Conservation (phyloP, 768 basidiomycete species). For the Hygrocybe coccinea region DNA sequence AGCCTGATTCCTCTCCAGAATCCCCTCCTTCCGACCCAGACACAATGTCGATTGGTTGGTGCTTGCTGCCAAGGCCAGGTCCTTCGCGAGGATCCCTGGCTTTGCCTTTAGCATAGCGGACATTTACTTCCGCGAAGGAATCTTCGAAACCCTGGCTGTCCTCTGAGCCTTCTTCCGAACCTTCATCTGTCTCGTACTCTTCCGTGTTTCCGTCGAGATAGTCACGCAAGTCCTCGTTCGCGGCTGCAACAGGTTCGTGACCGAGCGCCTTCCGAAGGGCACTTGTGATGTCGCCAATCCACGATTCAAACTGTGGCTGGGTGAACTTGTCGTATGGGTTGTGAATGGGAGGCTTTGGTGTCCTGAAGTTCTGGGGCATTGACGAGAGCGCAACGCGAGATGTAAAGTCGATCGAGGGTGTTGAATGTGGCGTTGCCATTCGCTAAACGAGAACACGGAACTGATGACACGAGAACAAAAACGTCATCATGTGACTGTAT, state of each 20-base stretch:
- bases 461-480: too few species aligned
- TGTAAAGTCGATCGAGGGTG: too few species aligned
- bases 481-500: too few species aligned
- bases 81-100: slow-evolving; percentile 59
- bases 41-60: slow-evolving; percentile 46
- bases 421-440: too few species aligned
- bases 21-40: slow-evolving; percentile 28
- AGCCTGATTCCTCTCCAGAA: not conserved
- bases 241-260: slow-evolving; percentile 33
- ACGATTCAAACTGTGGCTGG: slow-evolving; percentile 62
- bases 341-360: slow-evolving; percentile 46
- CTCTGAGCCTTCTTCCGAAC: slow-evolving; percentile 18
- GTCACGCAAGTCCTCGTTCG: not conserved
- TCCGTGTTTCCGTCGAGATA: slow-evolving; percentile 1
- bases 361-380: not conserved
- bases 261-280: slow-evolving; percentile 56
- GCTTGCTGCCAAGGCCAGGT: slow-evolving; percentile 37
- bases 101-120: slow-evolving; percentile 54
- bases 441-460: too few species aligned
- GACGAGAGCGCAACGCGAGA: too few species aligned
- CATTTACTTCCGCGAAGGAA: slow-evolving; percentile 51
- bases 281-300: slow-evolving; percentile 60
- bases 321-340: slow-evolving; percentile 76
- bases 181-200: slow-evolving; percentile 1
- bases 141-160: slow-evolving; percentile 41